phyloP scores from a whole-genome alignment of 129 eudicot species.

The Arctium minus region DNA sequence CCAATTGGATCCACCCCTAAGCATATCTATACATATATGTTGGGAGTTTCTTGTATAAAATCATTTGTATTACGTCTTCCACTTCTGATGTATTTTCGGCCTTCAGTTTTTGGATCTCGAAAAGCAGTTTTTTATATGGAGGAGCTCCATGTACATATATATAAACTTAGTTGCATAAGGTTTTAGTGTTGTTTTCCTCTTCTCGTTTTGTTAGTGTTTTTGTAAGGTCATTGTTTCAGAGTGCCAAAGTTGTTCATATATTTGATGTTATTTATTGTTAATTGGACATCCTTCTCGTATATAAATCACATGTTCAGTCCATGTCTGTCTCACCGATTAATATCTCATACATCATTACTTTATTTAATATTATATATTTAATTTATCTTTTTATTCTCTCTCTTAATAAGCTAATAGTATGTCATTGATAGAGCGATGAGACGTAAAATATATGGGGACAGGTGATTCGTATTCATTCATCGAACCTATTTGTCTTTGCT shows the following conservation, averaged over 20 bases:
- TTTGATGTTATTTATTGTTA: not conserved
- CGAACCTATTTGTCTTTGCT: no score
- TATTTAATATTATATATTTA: not conserved
- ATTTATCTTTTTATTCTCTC: no score
- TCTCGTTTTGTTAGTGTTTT: not conserved
- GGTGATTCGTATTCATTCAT: no score
- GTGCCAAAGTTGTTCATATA: not conserved
- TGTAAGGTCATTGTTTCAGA: not conserved
- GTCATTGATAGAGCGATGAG: no score
- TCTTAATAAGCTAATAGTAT: no score
- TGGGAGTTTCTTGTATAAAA: no score
- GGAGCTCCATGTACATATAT: not conserved
- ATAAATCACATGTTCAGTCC: not conserved
- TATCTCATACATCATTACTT: not conserved
- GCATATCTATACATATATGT: no score
- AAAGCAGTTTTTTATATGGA: not conserved
- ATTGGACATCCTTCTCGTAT: not conserved
- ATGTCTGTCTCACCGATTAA: not conserved
- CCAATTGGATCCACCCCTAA: no score
- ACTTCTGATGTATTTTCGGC: no score
- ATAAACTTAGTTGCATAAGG: not conserved
- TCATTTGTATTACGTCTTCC: no score
- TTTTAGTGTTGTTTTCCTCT: not conserved
- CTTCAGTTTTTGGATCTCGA: no score
- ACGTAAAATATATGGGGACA: no score